Evolutionary conservation across 192 early-diverging fungal species (phyloP), one percentile per base, ranked within the genome.

Genomic region (Rhizophagus prolifer): DNA sequence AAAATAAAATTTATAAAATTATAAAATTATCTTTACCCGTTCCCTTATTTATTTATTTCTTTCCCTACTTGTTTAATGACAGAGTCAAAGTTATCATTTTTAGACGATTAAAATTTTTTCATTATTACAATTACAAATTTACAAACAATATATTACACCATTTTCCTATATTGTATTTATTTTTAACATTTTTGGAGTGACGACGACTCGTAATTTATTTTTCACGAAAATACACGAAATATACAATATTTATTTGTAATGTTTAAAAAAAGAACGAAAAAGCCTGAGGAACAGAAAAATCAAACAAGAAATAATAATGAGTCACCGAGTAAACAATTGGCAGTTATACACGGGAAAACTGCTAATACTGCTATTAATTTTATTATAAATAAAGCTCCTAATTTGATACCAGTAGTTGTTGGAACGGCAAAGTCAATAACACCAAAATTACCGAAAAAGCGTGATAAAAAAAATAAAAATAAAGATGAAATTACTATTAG

Each of bases 241-340:
- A 62, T 26, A 62, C 3, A 25, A n/a, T 23, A 13, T 26, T 7
- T 26, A n/a, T 26, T 62, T 62, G 25, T 62, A 62, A 62, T 62
- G 61, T 62, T 62, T 62, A 62, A 62, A 9, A 23, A 26, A 62
- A 26, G 7, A 19, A 0, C 25, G 9, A 62, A 62, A 62, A 62
- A 62, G 26, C 9, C 61, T 28, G 26, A 62, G 25, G 26, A 65
- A 36, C 9, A 65, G 36, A 30, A 65, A 38, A 31, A 65, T 31
- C 19, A 34, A 65, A 38, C 25, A 65, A 14, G 66, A 8, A 69
- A 69, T 44, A 69, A n/a, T 65, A 34, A 14, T 44, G 66, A 68
- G 3, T 68, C 66, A n/a, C 23, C 21, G 2, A 69, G 26, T 69
- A 69, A 26, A 21, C 16, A 69, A 41, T 69, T 69, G 3, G 10